phyloP scores from a whole-genome alignment of 2,329 filamentous ascomycete genomes.

The Pseudopithomyces maydicus region DNA sequence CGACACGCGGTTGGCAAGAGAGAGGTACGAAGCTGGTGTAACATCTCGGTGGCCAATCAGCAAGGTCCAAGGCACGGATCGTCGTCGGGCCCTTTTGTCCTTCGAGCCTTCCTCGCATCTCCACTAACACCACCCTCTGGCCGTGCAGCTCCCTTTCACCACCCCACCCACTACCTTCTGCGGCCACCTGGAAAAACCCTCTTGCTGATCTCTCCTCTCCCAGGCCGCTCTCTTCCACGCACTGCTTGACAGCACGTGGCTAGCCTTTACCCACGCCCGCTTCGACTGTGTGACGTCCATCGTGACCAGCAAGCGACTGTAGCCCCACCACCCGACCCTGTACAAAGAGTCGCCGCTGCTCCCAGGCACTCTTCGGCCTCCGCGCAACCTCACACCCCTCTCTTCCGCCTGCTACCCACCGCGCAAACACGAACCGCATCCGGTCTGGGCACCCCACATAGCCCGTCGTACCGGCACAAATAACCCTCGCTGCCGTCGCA shows the following conservation, averaged over 20 bases:
- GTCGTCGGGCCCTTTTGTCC: not conserved
- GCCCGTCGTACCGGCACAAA: slow-evolving; percentile 19
- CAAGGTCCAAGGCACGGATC: not conserved
- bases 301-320: slow-evolving; percentile 1
- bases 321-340: slow-evolving; percentile 7
- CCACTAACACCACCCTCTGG: slow-evolving; percentile 25
- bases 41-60: slow-evolving; percentile 30
- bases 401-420: slow-evolving; percentile 18
- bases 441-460: slow-evolving; percentile 20
- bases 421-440: slow-evolving; percentile 18
- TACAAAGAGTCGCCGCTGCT: slow-evolving; percentile 17
- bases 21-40: slow-evolving; percentile 9
- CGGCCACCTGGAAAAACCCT: not conserved
- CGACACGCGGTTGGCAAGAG: not conserved
- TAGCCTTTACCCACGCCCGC: slow-evolving; percentile 7
- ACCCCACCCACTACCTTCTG: slow-evolving; percentile 2
- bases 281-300: slow-evolving; percentile 9
- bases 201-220: not conserved
- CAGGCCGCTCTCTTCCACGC: slow-evolving; percentile 2
- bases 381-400: not conserved
- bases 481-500: slow-evolving; percentile 25
- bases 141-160: slow-evolving; percentile 11
- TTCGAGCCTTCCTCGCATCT: slow-evolving; percentile 24
- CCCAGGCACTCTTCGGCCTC: slow-evolving; percentile 11
- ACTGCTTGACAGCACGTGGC: not conserved